Conservation (phyloP, 1,284 basidiomycete genomes). For the Apiotrichum sp. region DNA sequence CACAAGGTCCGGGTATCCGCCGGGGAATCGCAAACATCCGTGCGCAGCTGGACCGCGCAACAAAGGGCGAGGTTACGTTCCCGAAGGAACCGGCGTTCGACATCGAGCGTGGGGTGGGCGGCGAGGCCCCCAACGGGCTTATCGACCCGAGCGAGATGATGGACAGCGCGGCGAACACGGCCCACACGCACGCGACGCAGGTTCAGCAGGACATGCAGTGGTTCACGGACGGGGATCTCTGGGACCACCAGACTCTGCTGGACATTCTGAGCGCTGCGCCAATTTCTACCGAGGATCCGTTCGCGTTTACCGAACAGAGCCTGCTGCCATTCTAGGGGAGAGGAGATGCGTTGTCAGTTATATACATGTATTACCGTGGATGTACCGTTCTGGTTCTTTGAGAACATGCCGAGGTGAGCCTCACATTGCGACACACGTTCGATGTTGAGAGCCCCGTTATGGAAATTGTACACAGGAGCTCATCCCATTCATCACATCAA, state of each 20-base stretch:
- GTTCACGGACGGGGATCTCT: slow-evolving; percentile 10
- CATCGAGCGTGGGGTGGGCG: background rate
- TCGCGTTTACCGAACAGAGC: slow-evolving; percentile 8
- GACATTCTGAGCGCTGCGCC: slow-evolving; percentile 15
- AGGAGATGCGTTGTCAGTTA: no score
- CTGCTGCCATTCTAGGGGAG: background rate
- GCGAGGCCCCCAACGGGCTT: background rate
- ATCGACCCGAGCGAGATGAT: background rate
- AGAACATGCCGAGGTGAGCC: no score
- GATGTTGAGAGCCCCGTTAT: no score
- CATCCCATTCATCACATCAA: no score
- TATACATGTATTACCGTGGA: no score
- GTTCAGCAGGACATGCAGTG: slow-evolving; percentile 4
- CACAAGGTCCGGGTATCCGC: slow-evolving; percentile 15
- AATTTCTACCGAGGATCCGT: slow-evolving; percentile 18
- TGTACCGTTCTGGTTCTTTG: no score
- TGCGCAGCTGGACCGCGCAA: slow-evolving; percentile 10
- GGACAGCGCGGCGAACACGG: background rate
- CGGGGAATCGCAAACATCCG: slow-evolving; percentile 13
- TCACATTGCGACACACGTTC: no score
- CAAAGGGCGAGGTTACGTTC: background rate
- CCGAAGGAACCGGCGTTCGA: background rate
- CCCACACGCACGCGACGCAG: background rate
- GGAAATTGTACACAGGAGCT: no score
- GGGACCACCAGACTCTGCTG: slow-evolving; percentile 14